phyloP scores from a whole-genome alignment of 768 basidiomycete genomes.

The Infundibulicybe gibba region DNA sequence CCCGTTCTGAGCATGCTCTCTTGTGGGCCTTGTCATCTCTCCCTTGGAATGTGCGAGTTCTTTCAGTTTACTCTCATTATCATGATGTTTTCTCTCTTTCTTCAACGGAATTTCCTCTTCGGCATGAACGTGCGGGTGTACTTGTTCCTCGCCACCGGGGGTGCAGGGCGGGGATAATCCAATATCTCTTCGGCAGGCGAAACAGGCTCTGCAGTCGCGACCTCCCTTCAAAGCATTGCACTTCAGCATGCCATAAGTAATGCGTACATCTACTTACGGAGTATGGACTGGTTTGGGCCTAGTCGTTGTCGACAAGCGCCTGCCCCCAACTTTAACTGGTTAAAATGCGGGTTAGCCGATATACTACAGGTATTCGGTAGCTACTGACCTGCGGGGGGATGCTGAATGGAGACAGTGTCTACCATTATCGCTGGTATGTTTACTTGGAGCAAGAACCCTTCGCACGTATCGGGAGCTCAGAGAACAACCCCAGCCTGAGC shows the following conservation, averaged over 20 bases:
- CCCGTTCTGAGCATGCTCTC: constrained; percentile 26
- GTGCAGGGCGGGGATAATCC: constrained; percentile 55
- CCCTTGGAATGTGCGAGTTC: constrained; percentile 42
- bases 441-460: too few species aligned
- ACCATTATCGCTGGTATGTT: constrained; percentile 19
- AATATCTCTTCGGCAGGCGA: constrained; percentile 17
- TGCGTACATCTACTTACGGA: constrained; percentile 22
- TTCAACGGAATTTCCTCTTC: constrained; percentile 45
- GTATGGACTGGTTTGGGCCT: constrained; percentile 30
- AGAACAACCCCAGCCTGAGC: not conserved
- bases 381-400: constrained; percentile 46
- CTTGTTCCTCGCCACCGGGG: constrained; percentile 29
- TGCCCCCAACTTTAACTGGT: constrained; percentile 46
- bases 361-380: not conserved
- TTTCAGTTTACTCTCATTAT: constrained; percentile 41
- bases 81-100: constrained; percentile 47
- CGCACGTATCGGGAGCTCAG: too few species aligned
- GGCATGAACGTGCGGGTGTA: constrained; percentile 28
- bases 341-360: not conserved
- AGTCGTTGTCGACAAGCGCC: constrained; percentile 42
- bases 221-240: not conserved
- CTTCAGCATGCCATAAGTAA: not conserved
- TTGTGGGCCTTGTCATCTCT: constrained; percentile 46
- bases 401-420: constrained; percentile 26
- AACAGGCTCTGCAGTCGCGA: constrained; percentile 11